Conservation (phyloP, 2,329 filamentous ascomycete species). For the Fusarium fracticaudum region DNA sequence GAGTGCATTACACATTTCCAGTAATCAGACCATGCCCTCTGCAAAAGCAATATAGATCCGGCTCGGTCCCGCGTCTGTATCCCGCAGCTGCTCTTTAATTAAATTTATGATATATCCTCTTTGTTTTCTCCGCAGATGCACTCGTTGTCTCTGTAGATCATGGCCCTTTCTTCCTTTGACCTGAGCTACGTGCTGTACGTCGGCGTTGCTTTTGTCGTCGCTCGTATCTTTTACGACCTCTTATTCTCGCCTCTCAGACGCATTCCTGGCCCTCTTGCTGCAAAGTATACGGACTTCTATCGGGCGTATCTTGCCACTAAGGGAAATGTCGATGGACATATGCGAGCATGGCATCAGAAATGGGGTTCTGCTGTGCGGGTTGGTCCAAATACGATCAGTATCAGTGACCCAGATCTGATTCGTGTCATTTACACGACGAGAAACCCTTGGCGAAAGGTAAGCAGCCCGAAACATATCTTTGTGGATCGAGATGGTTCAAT, state of each 20-base stretch:
- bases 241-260: constrained; percentile 24
- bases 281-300: constrained; percentile 30
- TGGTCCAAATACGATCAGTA: constrained; percentile 30
- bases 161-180: constrained; percentile 4
- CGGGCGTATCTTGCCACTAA: constrained; percentile 15
- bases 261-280: constrained; percentile 12
- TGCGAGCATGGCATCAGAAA: constrained; percentile 25
- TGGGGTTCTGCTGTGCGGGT: constrained; percentile 28
- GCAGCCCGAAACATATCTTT: too few relatives aligned
- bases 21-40: background rate
- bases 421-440: constrained; percentile 24
- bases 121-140: background rate
- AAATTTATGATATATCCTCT: constrained; percentile 10
- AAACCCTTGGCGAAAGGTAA: constrained; percentile 33
- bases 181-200: constrained; percentile 5
- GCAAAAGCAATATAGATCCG: constrained; percentile 18
- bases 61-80: background rate
- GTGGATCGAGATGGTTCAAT: too few relatives aligned
- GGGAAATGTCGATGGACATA: constrained; percentile 20
- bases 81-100: background rate
- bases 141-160: constrained; percentile 9
- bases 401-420: constrained; percentile 30
- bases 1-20: background rate
- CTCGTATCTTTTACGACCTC: constrained; percentile 19
- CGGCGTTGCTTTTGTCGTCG: constrained; percentile 1